These are phyloP conservation scores for Chalciporus chontae DNA, from an alignment of 768 basidiomycete genomes.

Conservation along the genomic window DNA sequence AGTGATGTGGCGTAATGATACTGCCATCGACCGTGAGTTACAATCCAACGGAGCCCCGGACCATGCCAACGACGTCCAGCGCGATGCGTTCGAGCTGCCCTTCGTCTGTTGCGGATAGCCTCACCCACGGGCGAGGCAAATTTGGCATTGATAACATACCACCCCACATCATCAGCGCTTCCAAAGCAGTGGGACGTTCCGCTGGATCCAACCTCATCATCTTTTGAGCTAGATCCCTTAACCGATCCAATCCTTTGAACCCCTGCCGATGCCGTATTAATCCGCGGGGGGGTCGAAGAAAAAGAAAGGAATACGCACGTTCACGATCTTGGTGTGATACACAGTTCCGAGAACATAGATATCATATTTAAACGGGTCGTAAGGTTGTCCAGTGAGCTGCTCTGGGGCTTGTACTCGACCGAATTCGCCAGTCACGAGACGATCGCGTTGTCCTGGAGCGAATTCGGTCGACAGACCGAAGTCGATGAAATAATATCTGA, in stretches of 20 bases:
- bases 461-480: slow-evolving; percentile 31
- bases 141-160: background rate
- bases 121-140: background rate
- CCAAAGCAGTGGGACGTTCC: background rate
- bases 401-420: slow-evolving; percentile 18
- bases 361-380: slow-evolving; percentile 27
- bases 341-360: slow-evolving; percentile 23
- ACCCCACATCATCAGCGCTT: background rate
- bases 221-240: background rate
- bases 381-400: slow-evolving; percentile 14
- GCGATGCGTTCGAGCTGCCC: background rate
- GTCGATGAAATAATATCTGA: slow-evolving; percentile 32
- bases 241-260: background rate
- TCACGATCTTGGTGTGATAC: slow-evolving; percentile 9
- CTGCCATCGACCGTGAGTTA: background rate
- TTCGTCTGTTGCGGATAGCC: background rate
- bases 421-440: slow-evolving; percentile 1
- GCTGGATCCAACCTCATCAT: background rate
- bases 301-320: background rate
- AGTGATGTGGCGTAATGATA: background rate
- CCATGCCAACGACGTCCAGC: background rate
- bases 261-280: no score
- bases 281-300: no score
- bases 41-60: background rate
- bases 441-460: slow-evolving; percentile 9